Conservation (phyloP, 768 basidiomycete genomes). For the Mycena rebaudengoi region DNA sequence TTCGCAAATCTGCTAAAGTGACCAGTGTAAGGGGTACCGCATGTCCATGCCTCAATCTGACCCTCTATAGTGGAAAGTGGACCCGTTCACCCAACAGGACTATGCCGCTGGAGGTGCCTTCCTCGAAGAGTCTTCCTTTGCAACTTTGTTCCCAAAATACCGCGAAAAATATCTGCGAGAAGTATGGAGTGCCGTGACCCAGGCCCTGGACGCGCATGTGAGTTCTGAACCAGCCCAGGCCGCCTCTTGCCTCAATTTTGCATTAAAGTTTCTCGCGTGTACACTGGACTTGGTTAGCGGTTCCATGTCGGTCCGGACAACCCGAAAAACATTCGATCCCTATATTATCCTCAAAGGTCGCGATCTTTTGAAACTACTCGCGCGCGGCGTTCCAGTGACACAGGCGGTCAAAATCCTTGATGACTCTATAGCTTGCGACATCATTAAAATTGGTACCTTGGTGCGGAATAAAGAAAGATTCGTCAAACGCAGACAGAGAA, state of each 20-base stretch:
- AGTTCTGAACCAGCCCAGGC: constrained; percentile 20
- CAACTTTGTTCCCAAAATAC: constrained; percentile 98
- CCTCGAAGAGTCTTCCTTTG: constrained; percentile 96
- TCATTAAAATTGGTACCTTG: constrained; percentile 96
- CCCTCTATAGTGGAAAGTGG: constrained; percentile 81
- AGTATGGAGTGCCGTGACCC: constrained; percentile 92
- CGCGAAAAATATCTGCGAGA: constrained; percentile 96
- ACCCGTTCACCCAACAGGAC: constrained; percentile 76
- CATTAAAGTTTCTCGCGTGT: constrained; percentile 80
- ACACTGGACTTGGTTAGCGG: constrained; percentile 96
- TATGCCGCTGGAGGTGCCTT: constrained; percentile 82
- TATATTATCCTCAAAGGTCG: constrained; percentile 96
- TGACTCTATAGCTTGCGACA: constrained; percentile 91
- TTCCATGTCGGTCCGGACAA: constrained; percentile 96
- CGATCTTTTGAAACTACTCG: constrained; percentile 94
- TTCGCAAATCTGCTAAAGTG: constrained; percentile 3
- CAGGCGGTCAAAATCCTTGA: constrained; percentile 92
- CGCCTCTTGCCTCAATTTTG: constrained; percentile 5
- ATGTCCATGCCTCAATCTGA: background rate
- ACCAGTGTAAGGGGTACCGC: constrained; percentile 51
- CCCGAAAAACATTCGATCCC: constrained; percentile 96
- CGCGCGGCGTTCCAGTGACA: constrained; percentile 85
- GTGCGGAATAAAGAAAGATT: constrained; percentile 97
- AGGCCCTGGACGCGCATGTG: constrained; percentile 83
- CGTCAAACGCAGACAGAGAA: constrained; percentile 94